These are phyloP conservation scores for Diaporthe sp. DNA, from an alignment of 2,329 filamentous ascomycete genomes.

Conservation along the genomic window DNA sequence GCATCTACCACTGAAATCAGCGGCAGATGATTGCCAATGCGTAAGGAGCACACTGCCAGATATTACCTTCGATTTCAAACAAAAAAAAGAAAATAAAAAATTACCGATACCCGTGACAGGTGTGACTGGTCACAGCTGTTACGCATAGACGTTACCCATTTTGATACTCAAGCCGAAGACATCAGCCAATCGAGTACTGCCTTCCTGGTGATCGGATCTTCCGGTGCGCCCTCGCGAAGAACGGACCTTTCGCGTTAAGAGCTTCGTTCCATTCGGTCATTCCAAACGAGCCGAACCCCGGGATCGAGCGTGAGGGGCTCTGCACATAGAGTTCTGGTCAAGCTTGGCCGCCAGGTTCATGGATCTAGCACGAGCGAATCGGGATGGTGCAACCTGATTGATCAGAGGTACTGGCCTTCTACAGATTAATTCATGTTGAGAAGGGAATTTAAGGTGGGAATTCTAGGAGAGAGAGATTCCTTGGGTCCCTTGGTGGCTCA, in stretches of 20 bases:
- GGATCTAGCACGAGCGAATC: neutral
- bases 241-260: too few relatives aligned
- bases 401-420: too few relatives aligned
- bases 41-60: too few relatives aligned
- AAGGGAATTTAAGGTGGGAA: too few relatives aligned
- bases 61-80: too few relatives aligned
- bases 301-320: neutral
- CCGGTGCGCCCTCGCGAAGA: neutral
- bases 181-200: neutral
- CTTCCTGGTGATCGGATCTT: neutral
- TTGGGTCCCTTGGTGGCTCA: fast-evolving
- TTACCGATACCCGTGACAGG: too few relatives aligned
- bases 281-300: neutral
- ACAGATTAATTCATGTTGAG: too few relatives aligned
- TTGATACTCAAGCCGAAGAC: neutral
- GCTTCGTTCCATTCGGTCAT: neutral
- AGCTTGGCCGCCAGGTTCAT: neutral
- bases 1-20: too few relatives aligned
- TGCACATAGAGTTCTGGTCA: neutral
- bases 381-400: neutral
- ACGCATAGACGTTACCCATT: neutral
- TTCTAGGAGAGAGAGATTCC: neutral
- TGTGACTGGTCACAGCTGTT: too few relatives aligned
- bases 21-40: too few relatives aligned
- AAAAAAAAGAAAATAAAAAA: too few relatives aligned